Evolutionary conservation across 768 basidiomycete species (phyloP).

Genomic region (Suillus luteus): DNA sequence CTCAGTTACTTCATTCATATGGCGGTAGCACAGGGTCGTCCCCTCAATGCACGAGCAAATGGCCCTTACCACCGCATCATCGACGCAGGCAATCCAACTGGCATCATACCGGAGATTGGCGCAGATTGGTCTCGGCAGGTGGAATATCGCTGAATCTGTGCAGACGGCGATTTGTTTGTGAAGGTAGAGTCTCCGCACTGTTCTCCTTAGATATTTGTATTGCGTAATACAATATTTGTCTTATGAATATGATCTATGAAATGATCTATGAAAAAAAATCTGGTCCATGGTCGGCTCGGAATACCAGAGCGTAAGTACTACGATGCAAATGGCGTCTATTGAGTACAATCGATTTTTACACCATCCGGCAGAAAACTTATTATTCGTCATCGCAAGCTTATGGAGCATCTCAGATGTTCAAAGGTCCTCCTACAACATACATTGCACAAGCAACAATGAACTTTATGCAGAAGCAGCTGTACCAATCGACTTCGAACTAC

Average conservation of each 20-base stretch:
- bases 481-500: neutral
- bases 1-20: conserved; percentile 11
- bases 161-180: neutral
- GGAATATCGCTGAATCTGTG: neutral
- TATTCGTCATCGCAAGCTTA: neutral
- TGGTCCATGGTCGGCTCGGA: neutral
- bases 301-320: neutral
- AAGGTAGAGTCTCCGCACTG: neutral
- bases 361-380: neutral
- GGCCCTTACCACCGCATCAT: conserved; percentile 10
- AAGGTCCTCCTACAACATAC: too few relatives aligned
- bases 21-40: conserved; percentile 13
- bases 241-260: neutral
- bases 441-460: neutral
- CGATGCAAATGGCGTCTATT: neutral
- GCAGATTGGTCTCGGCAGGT: conserved; percentile 4
- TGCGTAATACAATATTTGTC: neutral
- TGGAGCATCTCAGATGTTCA: too few relatives aligned
- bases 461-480: neutral
- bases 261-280: neutral
- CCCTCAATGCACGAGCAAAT: conserved; percentile 17
- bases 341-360: neutral
- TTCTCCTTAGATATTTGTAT: too few relatives aligned
- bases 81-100: conserved; percentile 1
- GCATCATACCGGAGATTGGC: conserved; percentile 15